Evolutionary conservation across 768 basidiomycete species (phyloP).

Genomic region (Boletus rubescentipes): DNA sequence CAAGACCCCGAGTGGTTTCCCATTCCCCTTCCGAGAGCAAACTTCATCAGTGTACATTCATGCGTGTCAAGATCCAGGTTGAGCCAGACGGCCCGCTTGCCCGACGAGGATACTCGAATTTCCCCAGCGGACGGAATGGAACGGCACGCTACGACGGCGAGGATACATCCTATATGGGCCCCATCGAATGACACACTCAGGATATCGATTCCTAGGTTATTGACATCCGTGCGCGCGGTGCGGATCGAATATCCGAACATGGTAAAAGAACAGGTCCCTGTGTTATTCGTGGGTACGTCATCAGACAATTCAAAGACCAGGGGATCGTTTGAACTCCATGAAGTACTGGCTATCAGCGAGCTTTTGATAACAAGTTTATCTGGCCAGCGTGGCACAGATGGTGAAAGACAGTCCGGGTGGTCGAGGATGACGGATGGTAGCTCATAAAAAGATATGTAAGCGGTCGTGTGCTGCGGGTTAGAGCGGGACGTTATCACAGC

Average conservation of each 20-base stretch:
- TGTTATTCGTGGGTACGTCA: constrained; percentile 2
- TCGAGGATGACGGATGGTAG: constrained; percentile 16
- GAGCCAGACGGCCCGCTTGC: constrained; percentile 23
- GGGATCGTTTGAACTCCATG: constrained; percentile 11
- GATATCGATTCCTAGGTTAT: constrained; percentile 1
- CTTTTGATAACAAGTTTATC: constrained; percentile 1
- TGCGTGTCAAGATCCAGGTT: constrained; percentile 24
- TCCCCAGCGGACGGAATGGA: constrained; percentile 12
- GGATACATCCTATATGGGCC: not conserved
- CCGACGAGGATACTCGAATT: constrained; percentile 18
- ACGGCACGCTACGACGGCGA: constrained; percentile 6
- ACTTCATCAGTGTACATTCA: constrained; percentile 50
- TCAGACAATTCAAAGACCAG: constrained; percentile 15
- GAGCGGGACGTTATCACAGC: constrained; percentile 2
- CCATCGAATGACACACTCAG: constrained; percentile 16
- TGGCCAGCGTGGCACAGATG: constrained; percentile 16
- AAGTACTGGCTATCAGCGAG: constrained; percentile 12
- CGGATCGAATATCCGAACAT: constrained; percentile 11
- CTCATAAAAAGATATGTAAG: constrained; percentile 13
- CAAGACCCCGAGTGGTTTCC: constrained; percentile 7
- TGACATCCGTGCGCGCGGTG: not conserved
- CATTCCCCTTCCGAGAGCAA: constrained; percentile 31
- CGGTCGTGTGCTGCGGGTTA: not conserved
- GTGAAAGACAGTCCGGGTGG: not conserved
- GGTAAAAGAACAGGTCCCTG: constrained; percentile 10